Percentiles rank a stretch among this genome's conserved stretches.
Evolutionary conservation across 768 basidiomycete genomes (phyloP).

Genomic region (Mycena maculata): DNA sequence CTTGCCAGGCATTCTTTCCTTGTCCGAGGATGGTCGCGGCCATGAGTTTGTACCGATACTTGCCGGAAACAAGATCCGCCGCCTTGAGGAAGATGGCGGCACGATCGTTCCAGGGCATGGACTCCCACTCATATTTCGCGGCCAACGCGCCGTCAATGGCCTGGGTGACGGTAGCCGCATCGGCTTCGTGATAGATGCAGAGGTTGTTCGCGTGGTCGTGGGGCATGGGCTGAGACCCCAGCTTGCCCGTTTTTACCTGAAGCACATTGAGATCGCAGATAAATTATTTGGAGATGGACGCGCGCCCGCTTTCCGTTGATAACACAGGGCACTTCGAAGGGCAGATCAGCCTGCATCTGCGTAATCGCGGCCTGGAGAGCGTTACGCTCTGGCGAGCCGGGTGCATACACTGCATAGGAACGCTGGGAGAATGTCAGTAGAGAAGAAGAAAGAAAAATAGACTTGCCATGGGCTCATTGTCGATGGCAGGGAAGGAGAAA

Average conservation of each 20-base stretch:
- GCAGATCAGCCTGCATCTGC: slow-evolving; percentile 85
- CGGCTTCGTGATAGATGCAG: slow-evolving; percentile 90
- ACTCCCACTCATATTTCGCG: slow-evolving; percentile 92
- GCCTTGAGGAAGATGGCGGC: slow-evolving; percentile 99
- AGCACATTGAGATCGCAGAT: slow-evolving; percentile 4
- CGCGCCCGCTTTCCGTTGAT: slow-evolving; percentile 89
- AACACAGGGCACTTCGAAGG: slow-evolving; percentile 94
- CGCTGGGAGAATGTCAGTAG: slow-evolving; percentile 56
- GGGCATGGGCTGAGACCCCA: slow-evolving; percentile 85
- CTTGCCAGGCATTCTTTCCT: slow-evolving; percentile 99
- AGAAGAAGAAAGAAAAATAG: slow-evolving; percentile 3
- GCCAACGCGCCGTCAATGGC: slow-evolving; percentile 91
- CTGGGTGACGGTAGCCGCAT: slow-evolving; percentile 73
- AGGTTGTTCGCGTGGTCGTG: slow-evolving; percentile 86
- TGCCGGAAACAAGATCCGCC: slow-evolving; percentile 94
- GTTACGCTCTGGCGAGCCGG: slow-evolving; percentile 81
- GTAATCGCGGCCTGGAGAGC: slow-evolving; percentile 77
- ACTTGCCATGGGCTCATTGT: slow-evolving; percentile 95
- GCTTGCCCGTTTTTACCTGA: slow-evolving; percentile 84
- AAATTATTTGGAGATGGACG: slow-evolving; percentile 13
- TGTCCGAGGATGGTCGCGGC: slow-evolving; percentile 98
- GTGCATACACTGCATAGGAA: slow-evolving; percentile 80
- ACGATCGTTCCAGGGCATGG: slow-evolving; percentile 94
- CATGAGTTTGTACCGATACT: slow-evolving; percentile 94
- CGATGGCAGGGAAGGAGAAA: slow-evolving; percentile 86